Conservation (phyloP, 441 rosid species). For the Codiaeum variegatum region DNA sequence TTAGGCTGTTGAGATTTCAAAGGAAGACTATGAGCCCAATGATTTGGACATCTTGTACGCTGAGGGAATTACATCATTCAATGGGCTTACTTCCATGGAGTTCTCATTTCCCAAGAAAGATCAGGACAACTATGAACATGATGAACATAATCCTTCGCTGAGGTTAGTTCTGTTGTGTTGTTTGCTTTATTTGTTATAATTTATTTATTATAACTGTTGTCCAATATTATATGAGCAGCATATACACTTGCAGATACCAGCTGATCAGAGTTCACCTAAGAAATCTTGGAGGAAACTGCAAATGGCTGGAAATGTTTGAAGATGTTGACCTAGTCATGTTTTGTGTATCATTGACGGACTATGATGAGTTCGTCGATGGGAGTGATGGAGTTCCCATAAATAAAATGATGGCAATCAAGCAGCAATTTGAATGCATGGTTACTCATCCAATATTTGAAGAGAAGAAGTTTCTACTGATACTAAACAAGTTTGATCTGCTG, state of each 20-base stretch:
- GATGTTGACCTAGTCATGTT: constrained; percentile 79
- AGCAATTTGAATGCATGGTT: constrained; percentile 73
- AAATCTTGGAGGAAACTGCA: constrained; percentile 87
- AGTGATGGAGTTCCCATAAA: constrained; percentile 42
- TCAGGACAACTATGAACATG: constrained; percentile 35
- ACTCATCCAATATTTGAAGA: constrained; percentile 68
- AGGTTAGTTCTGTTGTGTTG: constrained; percentile 51
- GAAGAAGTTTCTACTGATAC: constrained; percentile 82
- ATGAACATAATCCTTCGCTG: constrained; percentile 34
- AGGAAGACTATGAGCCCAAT: constrained; percentile 84
- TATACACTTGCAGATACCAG: constrained; percentile 67
- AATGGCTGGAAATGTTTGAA: constrained; percentile 93
- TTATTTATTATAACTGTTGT: neutral
- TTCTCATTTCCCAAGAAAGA: constrained; percentile 67
- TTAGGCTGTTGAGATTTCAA: constrained; percentile 73
- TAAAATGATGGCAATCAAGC: constrained; percentile 72
- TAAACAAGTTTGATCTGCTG: constrained; percentile 77
- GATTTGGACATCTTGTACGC: constrained; percentile 86
- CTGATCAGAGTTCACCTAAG: constrained; percentile 76
- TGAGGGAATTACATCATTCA: constrained; percentile 83
- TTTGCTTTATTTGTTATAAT: no score
- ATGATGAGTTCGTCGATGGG: constrained; percentile 52
- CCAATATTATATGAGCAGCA: neutral
- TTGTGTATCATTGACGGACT: constrained; percentile 75
- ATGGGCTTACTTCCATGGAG: constrained; percentile 82